phyloP scores from a whole-genome alignment of 495 filamentous ascomycete species.

The Tuber brumale region DNA sequence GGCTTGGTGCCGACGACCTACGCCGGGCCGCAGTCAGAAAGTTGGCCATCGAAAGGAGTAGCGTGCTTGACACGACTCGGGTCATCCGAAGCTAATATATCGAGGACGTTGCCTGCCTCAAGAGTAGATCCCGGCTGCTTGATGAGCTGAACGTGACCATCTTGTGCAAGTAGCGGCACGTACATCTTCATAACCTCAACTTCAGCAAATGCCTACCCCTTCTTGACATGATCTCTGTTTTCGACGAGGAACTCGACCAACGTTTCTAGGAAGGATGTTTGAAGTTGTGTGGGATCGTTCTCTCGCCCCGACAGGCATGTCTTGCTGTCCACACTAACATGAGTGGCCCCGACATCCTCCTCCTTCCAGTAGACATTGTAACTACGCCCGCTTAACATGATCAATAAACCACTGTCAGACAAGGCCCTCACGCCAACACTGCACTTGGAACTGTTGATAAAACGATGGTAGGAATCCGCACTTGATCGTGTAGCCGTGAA shows the following conservation, averaged over 20 bases:
- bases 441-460: slow-evolving; percentile 98
- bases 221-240: slow-evolving; percentile 88
- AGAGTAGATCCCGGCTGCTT: slow-evolving; percentile 98
- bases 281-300: slow-evolving; percentile 95
- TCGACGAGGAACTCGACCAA: slow-evolving; percentile 97
- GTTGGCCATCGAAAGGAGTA: slow-evolving; percentile 83
- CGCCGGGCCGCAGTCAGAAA: slow-evolving; percentile 79
- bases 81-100: slow-evolving; percentile 91
- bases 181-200: slow-evolving; percentile 99
- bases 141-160: slow-evolving; percentile 93
- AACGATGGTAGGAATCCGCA: slow-evolving; percentile 89
- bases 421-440: slow-evolving; percentile 86
- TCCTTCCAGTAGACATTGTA: slow-evolving; percentile 97
- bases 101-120: slow-evolving; percentile 96
- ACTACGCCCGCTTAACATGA: slow-evolving; percentile 79
- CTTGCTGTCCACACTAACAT: slow-evolving; percentile 93
- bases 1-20: slow-evolving; percentile 86
- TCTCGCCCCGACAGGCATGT: slow-evolving; percentile 96
- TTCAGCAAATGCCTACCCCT: slow-evolving; percentile 89
- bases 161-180: slow-evolving; percentile 92
- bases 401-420: slow-evolving; percentile 83
- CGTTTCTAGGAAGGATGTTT: slow-evolving; percentile 91
- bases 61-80: slow-evolving; percentile 94
- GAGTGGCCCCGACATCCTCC: slow-evolving; percentile 93
- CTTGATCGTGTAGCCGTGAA: slow-evolving; percentile 95